Evolutionary conservation across 164 flowering plant species (phyloP), one percentile per base, ranked within the genome.

Genomic region (Akebia trifoliata): DNA sequence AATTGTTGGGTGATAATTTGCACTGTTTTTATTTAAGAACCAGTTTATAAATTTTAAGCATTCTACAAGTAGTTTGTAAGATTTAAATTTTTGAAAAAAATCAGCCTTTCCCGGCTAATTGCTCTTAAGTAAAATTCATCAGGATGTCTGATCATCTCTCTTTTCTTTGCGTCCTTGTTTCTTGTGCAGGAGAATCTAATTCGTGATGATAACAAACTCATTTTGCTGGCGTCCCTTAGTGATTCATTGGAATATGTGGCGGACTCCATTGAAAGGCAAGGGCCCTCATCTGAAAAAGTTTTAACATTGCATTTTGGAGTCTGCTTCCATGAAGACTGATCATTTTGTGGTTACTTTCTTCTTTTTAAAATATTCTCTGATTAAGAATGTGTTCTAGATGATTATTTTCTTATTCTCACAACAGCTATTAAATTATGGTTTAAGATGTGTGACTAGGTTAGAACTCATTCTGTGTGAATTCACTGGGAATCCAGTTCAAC

Each of bases 181-280:
- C 42, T 64, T 68, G n/a, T 71, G 70, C 77, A 94, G 99, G 99
- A 88, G 54, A 81, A 88, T 80, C 75, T 94, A 59, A 94, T 94
- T 64, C 97, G 90, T 66, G 99, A 94, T 72, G 96, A 90, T 70
- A 83, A 80, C 79, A 90, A 84, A 64, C 91, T 94, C 46, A 82
- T 90, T 64, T 74, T 94, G 69, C 76, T 94, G 66, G 97, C 99
- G 45, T 90, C 97, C 38, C 78, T 94, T 32, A 90, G 99, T 76
- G 99, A 94, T 76, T 94, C 99, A 28, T 63, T 94, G 77, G 99
- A 94, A 66, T 94, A 85, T 78, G 86, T 94, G 69, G 99, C 97
- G 22, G 96, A 94, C 37, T 90, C 99, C 46, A 86, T 94, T 63
- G 96, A 90, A 76, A 94, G 93, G 97, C 56, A 75, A 78, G 77